Evolutionary conservation across 75 land plant genomes (phyloP), one percentile per base, ranked within the genome.

Genomic region (Pinus tabuliformis): DNA sequence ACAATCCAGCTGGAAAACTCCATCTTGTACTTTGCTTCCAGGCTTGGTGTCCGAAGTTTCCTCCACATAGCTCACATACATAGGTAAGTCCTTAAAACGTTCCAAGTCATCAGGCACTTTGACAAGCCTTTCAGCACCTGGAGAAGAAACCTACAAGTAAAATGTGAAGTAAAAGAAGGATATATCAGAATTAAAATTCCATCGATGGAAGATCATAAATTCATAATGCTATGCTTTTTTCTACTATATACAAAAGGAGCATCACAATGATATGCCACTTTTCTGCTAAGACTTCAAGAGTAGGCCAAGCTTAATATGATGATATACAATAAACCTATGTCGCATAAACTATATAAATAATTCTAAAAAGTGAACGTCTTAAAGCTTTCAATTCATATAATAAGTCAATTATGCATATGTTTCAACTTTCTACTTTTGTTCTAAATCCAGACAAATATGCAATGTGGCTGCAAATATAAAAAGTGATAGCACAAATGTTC

Each of bases 71-170:
- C 73, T 73, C 33, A 96, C 98, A 62, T 76, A 57, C 93, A 96
- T 87, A 9, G 98, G 95, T 79, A 92, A 78, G 56, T 87, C 91
- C 78, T 89, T 89, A 84, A 96, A 96, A 24, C 99, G 84, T 54
- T 73, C 78, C 63, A 96, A 75, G 74, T 96, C 98, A 56, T 86
- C 84, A 12, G 99, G 97, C 17, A 96, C 86, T 75, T 75, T 85
- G 39, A 96, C 78, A 16, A 96, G 57, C 54, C 99, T 77, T 62
- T 96, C 97, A 52, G 99, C 99, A 37, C 99, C 95, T 6, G 99
- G 98, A 70, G 94, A 88, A 18, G 99, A 96, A 73, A 96, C 98
- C 99, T 96, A 75, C 52, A 77, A 74, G 54, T 21, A 72, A 72
- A 49, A 49, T 49, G 54, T 9, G 11, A 49, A 49, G 12, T 9